Conservation (phyloP, 192 early-diverging fungal genomes). For the Mycoemilia scoparia region DNA sequence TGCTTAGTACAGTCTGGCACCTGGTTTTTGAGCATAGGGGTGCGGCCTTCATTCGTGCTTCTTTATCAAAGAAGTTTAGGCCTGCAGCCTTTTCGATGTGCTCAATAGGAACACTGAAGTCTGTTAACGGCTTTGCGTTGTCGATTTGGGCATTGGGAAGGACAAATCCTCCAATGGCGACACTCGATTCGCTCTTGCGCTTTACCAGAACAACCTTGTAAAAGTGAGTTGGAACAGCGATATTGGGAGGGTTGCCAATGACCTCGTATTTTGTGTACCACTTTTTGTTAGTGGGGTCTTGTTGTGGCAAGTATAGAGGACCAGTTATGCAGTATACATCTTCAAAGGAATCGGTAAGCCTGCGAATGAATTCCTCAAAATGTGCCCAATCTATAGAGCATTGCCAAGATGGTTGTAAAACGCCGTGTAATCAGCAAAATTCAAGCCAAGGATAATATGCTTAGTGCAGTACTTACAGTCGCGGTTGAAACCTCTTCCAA, state of each 20-base stretch:
- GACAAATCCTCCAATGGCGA: conserved; percentile 53
- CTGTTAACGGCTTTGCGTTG: conserved; percentile 37
- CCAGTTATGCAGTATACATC: conserved; percentile 80
- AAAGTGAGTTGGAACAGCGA: conserved; percentile 84
- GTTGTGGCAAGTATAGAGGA: conserved; percentile 66
- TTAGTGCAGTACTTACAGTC: no score
- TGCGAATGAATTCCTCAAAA: conserved; percentile 65
- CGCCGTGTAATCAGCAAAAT: not conserved
- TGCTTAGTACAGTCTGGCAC: no score
- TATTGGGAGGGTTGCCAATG: conserved; percentile 69
- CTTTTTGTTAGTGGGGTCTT: conserved; percentile 42
- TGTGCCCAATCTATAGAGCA: conserved; percentile 88
- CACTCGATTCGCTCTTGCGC: conserved; percentile 24
- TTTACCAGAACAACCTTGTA: conserved; percentile 74
- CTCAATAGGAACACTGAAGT: conserved; percentile 57
- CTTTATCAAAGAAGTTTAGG: conserved; percentile 48
- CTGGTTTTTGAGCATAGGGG: conserved; percentile 22
- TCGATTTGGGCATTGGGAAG: conserved; percentile 65
- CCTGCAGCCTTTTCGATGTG: conserved; percentile 48
- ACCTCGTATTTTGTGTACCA: conserved; percentile 73
- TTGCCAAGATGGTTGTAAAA: no score
- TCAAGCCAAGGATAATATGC: conserved; percentile 1
- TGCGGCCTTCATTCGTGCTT: conserved; percentile 18
- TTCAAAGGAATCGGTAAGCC: conserved; percentile 46
- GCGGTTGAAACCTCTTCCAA: conserved; percentile 75